These are phyloP conservation scores for Aspergillus sergii DNA, from an alignment of 2,329 filamentous ascomycete genomes.

Conservation along the genomic window DNA sequence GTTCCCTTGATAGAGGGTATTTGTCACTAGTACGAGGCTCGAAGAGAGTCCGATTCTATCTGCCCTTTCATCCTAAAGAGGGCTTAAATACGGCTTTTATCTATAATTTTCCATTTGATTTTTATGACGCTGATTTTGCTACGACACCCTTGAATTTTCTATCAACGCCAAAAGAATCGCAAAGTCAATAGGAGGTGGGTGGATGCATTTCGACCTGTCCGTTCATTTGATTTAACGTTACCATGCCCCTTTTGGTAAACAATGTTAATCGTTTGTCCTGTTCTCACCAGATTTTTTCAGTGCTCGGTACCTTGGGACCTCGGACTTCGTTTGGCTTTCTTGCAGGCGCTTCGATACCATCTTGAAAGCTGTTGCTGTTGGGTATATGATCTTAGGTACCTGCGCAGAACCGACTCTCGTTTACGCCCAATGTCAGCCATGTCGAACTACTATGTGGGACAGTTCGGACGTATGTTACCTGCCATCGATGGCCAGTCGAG, in stretches of 20 bases:
- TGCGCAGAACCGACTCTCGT: background rate
- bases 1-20: background rate
- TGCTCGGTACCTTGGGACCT: background rate
- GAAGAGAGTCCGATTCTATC: background rate
- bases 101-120: background rate
- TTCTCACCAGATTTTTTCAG: background rate
- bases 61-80: background rate
- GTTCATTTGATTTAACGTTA: background rate
- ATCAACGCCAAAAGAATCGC: background rate
- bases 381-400: conserved; percentile 7
- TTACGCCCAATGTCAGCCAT: conserved; percentile 23
- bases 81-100: conserved; percentile 1
- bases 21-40: background rate
- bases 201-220: conserved; percentile 1
- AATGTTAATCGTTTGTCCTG: conserved; percentile 2
- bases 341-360: background rate
- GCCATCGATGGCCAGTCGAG: conserved; percentile 28
- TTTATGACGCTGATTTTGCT: background rate
- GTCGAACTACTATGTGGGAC: conserved; percentile 42
- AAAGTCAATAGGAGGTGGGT: conserved; percentile 6
- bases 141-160: background rate
- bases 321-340: background rate
- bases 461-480: conserved; percentile 45
- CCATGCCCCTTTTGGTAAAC: background rate
- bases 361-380: conserved; percentile 18